Percentiles rank a stretch among this genome's conserved stretches.
Evolutionary conservation across 345 rosid genomes (phyloP).

Genomic region (Acer yangbiense): DNA sequence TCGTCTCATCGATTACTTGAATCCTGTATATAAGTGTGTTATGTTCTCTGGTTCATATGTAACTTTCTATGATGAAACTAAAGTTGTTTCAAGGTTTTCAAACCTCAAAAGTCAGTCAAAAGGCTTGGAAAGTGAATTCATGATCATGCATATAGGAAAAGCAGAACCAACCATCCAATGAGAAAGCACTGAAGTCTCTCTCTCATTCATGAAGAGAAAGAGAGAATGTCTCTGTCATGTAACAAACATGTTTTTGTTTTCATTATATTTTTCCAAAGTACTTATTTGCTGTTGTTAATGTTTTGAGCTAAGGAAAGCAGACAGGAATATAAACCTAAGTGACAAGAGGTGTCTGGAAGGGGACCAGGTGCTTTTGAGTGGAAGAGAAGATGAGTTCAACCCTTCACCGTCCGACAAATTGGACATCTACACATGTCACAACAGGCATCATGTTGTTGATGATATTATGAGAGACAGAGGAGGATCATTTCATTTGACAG

Average conservation of each 20-base stretch:
- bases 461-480: not conserved
- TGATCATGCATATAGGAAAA: not conserved
- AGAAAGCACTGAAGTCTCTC: not conserved
- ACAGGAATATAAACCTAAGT: slow-evolving; percentile 26
- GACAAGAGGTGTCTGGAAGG: slow-evolving; percentile 30
- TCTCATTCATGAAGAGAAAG: slow-evolving; percentile 1
- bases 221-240: slow-evolving; percentile 15
- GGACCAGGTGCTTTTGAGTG: slow-evolving; percentile 14
- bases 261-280: not conserved
- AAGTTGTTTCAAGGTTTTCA: not conserved
- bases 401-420: slow-evolving; percentile 16
- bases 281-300: slow-evolving; percentile 19
- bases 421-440: slow-evolving; percentile 15
- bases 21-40: not conserved
- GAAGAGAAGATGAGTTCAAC: slow-evolving; percentile 1
- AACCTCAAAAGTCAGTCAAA: not conserved
- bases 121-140: not conserved
- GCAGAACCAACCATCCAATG: not conserved
- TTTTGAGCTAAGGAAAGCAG: slow-evolving; percentile 19
- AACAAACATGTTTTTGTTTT: slow-evolving; percentile 16
- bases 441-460: not conserved
- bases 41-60: not conserved
- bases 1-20: not conserved
- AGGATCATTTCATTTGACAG: slow-evolving; percentile 8
- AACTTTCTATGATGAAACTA: not conserved